phyloP scores from a whole-genome alignment of 2,329 filamentous ascomycete genomes.

The Chaetomium olivaceum region DNA sequence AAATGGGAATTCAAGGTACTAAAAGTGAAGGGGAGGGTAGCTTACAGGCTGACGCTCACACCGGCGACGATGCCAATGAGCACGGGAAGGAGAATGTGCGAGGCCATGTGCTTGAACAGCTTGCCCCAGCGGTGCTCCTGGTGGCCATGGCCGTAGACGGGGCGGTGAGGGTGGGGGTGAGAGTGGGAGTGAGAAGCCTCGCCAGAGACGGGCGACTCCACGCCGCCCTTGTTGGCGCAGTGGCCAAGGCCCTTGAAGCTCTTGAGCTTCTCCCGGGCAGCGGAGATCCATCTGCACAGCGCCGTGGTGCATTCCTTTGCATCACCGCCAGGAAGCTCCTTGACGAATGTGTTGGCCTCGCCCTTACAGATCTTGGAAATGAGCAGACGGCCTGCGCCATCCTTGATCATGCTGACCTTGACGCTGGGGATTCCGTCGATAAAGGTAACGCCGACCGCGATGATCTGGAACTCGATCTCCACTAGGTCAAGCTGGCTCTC shows the following conservation, averaged over 20 bases:
- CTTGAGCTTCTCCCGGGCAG: conserved; percentile 45
- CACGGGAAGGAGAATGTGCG: conserved; percentile 67
- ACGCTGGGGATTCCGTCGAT: conserved; percentile 57
- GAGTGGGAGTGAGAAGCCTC: conserved; percentile 10
- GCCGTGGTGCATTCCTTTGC: conserved; percentile 44
- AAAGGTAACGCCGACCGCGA: conserved; percentile 59
- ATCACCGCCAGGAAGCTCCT: conserved; percentile 22
- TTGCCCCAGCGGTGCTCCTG: conserved; percentile 45
- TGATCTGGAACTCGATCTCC: conserved; percentile 57
- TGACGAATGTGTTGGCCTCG: conserved; percentile 29
- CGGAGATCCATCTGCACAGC: conserved; percentile 57
- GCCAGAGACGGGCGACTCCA: background rate
- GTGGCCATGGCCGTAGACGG: conserved; percentile 21
- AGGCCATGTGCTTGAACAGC: conserved; percentile 56
- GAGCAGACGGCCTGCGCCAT: conserved; percentile 54
- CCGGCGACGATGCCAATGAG: conserved; percentile 69
- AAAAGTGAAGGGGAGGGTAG: background rate
- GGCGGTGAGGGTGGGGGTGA: conserved; percentile 31
- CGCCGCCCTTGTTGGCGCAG: conserved; percentile 36
- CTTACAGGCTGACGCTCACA: conserved; percentile 64
- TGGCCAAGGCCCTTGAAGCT: conserved; percentile 40
- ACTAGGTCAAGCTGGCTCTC: conserved; percentile 55
- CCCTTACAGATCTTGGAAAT: conserved; percentile 49
- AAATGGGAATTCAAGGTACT: background rate
- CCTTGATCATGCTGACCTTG: conserved; percentile 63